Percentiles rank a stretch among this genome's conserved stretches.
phyloP scores from a whole-genome alignment of 176 grass and related monocot genomes.

The Bromus sterilis region DNA sequence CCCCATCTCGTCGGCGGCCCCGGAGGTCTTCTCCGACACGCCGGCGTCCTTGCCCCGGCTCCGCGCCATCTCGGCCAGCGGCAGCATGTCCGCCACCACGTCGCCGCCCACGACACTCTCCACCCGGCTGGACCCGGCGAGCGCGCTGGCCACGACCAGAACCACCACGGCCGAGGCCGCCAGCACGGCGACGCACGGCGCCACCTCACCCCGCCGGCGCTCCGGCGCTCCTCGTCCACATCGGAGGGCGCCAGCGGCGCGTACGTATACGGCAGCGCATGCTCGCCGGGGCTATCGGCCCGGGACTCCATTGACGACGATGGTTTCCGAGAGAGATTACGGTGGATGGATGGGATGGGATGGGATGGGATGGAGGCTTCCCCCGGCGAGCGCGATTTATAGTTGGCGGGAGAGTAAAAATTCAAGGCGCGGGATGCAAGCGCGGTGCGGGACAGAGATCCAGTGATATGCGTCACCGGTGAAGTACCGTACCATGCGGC shows the following conservation, averaged over 20 bases:
- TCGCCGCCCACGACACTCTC: neutral
- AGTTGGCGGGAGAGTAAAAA: neutral
- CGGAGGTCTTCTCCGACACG: slow-evolving; percentile 53
- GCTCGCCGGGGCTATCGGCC: neutral
- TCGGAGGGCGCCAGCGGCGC: neutral
- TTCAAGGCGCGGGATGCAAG: neutral
- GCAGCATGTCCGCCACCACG: neutral
- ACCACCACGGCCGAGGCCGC: neutral
- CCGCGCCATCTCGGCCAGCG: neutral
- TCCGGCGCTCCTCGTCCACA: neutral
- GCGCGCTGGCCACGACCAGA: slow-evolving; percentile 11
- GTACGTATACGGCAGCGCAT: neutral
- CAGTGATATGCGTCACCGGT: too few relatives aligned
- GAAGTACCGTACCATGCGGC: too few relatives aligned
- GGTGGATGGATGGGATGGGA: too few relatives aligned
- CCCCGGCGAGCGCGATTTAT: neutral
- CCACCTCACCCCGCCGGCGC: neutral
- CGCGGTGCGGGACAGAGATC: too few relatives aligned
- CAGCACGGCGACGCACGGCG: neutral
- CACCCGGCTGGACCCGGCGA: neutral
- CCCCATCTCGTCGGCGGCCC: neutral
- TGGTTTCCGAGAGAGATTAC: too few relatives aligned
- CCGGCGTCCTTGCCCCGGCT: slow-evolving; percentile 22
- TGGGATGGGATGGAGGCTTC: neutral
- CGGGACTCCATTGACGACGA: neutral